Evolutionary conservation across 1,139 yeast species (phyloP), one percentile per base, ranked within the genome.

Genomic region (Candida smagusa): DNA sequence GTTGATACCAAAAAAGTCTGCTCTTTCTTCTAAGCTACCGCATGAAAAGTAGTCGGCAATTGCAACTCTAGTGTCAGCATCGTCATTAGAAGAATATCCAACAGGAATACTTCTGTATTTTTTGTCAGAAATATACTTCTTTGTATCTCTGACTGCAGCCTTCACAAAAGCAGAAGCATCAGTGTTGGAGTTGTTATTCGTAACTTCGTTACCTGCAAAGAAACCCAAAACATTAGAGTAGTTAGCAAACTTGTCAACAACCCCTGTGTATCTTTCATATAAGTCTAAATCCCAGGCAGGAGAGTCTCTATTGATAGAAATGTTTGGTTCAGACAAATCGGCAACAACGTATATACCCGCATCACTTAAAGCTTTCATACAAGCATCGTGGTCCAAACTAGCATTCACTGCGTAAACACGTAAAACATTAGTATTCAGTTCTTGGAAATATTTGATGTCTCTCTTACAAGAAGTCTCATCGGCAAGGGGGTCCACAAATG

Each of bases 21-120:
- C 79, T 35, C 92, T 81, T 27, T 43, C 52, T 35, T 79, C 84
- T 24, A 71, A 69, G 28, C 67, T 70, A 43, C 81, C 82, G 63
- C 97, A 90, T 44, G 88, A 81, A 52, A 90, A 74, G 60, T 87
- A 90, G 52, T 82, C 84, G 60, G 88, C 85, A 45, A 92, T 79
- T 28, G 88, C 86, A 40, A 75, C 65, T 59, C 96, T 78, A 48
- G 84, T 75, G 22, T 73, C 74, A 41, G 67, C 67, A 52, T 84
- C 95, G 61, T 89, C 96, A 35, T 95, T 95, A 31, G 96, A 92
- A 9, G 96, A 84, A 61, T 89, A 90, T 36, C 97, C 97, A 30
- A 90, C 94, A 3, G 96, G 96, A 41, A 89, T 84, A 8, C 71
- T 58, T 61, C 97, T 79, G 56, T 84, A 77, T 49, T 84, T 79